Percentiles rank a stretch among this genome's conserved stretches.
Evolutionary conservation across 768 basidiomycete genomes (phyloP).

Genomic region (Kwoniella dendrophila): DNA sequence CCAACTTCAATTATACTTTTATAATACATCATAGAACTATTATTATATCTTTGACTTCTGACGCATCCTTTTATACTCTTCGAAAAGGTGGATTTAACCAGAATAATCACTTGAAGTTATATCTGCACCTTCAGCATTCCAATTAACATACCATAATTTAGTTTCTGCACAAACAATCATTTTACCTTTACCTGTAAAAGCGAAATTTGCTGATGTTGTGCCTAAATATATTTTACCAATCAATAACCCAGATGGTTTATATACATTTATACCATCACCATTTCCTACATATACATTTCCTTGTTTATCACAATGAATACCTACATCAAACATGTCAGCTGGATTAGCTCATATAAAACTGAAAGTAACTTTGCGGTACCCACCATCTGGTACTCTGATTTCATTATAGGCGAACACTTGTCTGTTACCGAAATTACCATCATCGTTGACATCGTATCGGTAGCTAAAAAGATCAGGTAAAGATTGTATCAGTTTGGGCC

Average conservation of each 20-base stretch:
- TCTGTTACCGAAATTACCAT: conserved; percentile 43
- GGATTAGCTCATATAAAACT: not conserved
- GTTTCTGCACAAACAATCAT: conserved; percentile 52
- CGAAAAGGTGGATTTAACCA: too few species aligned
- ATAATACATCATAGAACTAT: not conserved
- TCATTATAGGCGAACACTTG: conserved; percentile 48
- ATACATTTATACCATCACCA: conserved; percentile 52
- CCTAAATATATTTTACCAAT: conserved; percentile 53
- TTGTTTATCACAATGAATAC: conserved; percentile 42
- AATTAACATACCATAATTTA: conserved; percentile 36
- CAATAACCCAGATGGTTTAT: conserved; percentile 45
- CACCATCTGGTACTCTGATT: conserved; percentile 42
- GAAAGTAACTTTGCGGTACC: not conserved
- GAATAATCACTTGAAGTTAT: conserved; percentile 30
- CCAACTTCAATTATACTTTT: not conserved
- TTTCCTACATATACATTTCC: conserved; percentile 49
- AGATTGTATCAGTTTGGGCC: not conserved
- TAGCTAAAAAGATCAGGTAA: conserved; percentile 31
- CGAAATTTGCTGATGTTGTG: conserved; percentile 45
- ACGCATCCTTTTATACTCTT: not conserved
- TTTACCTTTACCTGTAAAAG: conserved; percentile 46
- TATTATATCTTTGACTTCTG: not conserved
- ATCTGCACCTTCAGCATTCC: conserved; percentile 35
- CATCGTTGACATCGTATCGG: conserved; percentile 44
- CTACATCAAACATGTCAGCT: conserved; percentile 8